Percentiles rank a stretch among this genome's conserved stretches.
Conservation (phyloP, 1,284 basidiomycete species). For the Fomitopsis betulina region DNA sequence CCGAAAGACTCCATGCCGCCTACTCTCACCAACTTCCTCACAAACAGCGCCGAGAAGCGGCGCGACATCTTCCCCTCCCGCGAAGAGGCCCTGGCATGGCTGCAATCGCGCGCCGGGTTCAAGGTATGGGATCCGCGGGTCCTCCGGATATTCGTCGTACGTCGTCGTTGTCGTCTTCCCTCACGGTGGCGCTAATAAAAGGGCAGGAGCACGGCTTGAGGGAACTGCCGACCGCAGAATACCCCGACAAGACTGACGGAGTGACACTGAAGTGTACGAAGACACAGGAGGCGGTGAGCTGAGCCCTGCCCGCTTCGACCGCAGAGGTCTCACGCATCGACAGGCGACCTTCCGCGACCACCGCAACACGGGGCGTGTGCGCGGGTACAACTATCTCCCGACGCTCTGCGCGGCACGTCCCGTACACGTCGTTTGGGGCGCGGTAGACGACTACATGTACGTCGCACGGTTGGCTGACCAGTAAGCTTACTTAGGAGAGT, state of each 20-base stretch:
- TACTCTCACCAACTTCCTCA: constrained; percentile 21
- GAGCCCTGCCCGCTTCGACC: not conserved
- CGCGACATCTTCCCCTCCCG: constrained; percentile 46
- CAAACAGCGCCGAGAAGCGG: constrained; percentile 31
- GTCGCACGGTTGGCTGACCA: constrained; percentile 4
- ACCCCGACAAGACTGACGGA: constrained; percentile 39
- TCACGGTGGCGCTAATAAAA: not conserved
- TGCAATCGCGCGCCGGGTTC: constrained; percentile 36
- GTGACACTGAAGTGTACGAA: constrained; percentile 48
- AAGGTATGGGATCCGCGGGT: constrained; percentile 48
- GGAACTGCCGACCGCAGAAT: constrained; percentile 38
- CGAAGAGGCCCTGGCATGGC: constrained; percentile 38
- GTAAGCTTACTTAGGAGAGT: no score
- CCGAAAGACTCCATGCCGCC: constrained; percentile 12
- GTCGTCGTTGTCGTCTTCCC: constrained; percentile 9
- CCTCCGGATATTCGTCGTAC: constrained; percentile 38
- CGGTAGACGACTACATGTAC: constrained; percentile 41
- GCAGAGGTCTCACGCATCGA: not conserved
- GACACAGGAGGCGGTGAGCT: constrained; percentile 35
- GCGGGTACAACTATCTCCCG: constrained; percentile 34
- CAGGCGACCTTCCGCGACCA: constrained; percentile 44
- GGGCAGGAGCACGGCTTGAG: constrained; percentile 41
- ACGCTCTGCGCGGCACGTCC: constrained; percentile 34
- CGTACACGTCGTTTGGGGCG: constrained; percentile 47
- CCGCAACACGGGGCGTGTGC: constrained; percentile 24